Evolutionary conservation across 805 yeast genomes (phyloP).

Genomic region (Suhomyces sp.): DNA sequence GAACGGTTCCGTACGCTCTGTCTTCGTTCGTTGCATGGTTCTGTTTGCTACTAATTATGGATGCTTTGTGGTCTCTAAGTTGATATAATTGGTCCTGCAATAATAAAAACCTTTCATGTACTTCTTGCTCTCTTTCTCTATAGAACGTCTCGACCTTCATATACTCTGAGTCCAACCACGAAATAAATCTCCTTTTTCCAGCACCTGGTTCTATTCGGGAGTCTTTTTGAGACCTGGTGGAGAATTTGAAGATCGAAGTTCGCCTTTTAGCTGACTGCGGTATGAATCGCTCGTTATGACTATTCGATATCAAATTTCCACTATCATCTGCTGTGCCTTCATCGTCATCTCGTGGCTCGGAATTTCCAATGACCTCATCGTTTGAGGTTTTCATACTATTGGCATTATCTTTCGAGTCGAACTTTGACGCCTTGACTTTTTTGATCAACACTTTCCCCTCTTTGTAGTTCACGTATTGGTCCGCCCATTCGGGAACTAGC

Average conservation of each 20-base stretch:
- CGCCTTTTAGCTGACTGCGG: background rate
- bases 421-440: constrained; percentile 19
- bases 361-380: constrained; percentile 7
- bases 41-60: constrained; percentile 11
- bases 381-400: constrained; percentile 18
- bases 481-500: constrained; percentile 85
- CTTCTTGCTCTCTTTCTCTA: constrained; percentile 56
- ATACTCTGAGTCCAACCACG: constrained; percentile 66
- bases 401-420: background rate
- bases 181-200: constrained; percentile 46
- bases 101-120: constrained; percentile 54
- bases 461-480: constrained; percentile 72
- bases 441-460: constrained; percentile 54
- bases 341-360: constrained; percentile 11
- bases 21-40: constrained; percentile 4
- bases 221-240: constrained; percentile 16
- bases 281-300: background rate
- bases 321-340: background rate
- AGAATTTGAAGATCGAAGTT: constrained; percentile 21
- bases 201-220: constrained; percentile 26
- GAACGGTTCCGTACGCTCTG: constrained; percentile 18
- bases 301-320: background rate
- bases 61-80: constrained; percentile 49
- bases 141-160: constrained; percentile 61
- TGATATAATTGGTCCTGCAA: constrained; percentile 69